phyloP scores from a whole-genome alignment of 2,329 filamentous ascomycete genomes.

The Biscogniauxia sp. region DNA sequence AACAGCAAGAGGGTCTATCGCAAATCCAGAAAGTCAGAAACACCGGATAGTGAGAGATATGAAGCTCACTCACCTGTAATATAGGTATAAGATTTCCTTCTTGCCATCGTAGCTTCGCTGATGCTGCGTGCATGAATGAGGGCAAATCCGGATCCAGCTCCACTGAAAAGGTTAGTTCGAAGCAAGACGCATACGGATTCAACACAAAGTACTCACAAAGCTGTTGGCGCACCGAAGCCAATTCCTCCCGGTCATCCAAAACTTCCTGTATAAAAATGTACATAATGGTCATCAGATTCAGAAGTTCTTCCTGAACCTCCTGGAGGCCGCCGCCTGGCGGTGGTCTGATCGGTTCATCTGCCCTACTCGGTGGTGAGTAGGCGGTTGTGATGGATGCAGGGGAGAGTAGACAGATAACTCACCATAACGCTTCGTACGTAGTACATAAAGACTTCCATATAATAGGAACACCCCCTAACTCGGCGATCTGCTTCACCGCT shows the following conservation, averaged over 20 bases:
- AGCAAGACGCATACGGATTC: not conserved
- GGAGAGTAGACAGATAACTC: conserved; percentile 20
- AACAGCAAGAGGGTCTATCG: conserved; percentile 71
- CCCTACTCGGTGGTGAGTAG: conserved; percentile 39
- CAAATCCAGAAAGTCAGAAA: conserved; percentile 7
- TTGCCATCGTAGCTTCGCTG: conserved; percentile 71
- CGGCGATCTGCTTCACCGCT: conserved; percentile 50
- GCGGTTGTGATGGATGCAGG: not conserved
- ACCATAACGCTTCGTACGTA: conserved; percentile 55
- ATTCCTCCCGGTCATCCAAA: conserved; percentile 49
- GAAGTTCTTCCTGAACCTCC: conserved; percentile 57
- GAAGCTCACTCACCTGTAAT: conserved; percentile 51
- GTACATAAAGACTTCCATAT: conserved; percentile 51
- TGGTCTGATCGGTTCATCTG: conserved; percentile 43
- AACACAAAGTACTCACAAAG: conserved; percentile 44
- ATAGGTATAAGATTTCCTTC: conserved; percentile 61
- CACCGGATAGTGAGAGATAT: not conserved
- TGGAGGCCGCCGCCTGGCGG: conserved; percentile 40
- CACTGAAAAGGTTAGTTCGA: conserved; percentile 38
- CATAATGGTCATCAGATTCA: conserved; percentile 62
- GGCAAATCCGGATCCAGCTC: conserved; percentile 66
- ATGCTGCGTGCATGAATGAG: conserved; percentile 67
- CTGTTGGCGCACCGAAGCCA: conserved; percentile 46
- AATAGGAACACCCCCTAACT: conserved; percentile 48
- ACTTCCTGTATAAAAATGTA: conserved; percentile 59